Base-by-base conservation (phyloP, 768 basidiomycete species). In the Tricholoma saponaceum region DNA sequence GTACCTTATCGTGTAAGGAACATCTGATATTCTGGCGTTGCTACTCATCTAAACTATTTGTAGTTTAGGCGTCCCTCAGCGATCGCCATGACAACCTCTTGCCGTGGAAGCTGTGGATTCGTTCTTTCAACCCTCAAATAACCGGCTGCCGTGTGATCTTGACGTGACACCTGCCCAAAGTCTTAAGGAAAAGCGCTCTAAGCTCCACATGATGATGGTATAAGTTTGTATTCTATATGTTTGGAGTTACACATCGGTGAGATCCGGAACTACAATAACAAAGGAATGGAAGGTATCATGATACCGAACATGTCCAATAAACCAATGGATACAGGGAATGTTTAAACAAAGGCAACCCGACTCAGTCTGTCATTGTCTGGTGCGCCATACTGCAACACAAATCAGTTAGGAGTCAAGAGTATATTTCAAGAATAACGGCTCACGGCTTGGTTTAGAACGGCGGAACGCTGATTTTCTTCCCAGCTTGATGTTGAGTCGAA, bases 401-500 rank as follows among this genome's bases (percentile, higher is more conserved):
- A 4, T 50, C 47, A 50, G 47, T 10, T 1, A n/a, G 2, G 9
- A 10, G 2, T 30, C n/a, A 22, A 18, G 16, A 37, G 2, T 32
- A 43, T 10, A 18, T 18, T 5, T 25, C 22, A 13, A 14, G 12
- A 16, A 4, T 5, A 39, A n/a, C 16, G n/a, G 33, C 30, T 39
- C 35, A 37, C 44, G 14, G 14, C 26, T 20, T 8, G 47, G 18
- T 6, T 56, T 6, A n/a, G 46, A 13, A 37, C 51, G 25, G 41
- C 14, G 20, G 51, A 33, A n/a, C 20, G 35, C 37, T 51, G 56
- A 5, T 16, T 25, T 28, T 32, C 47, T 32, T 60, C 60, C 18
- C 23, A 37, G 39, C 35, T 49, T 3, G 49, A 54, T 12, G 10
- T 18, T 30, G 56, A 51, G 14, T 60, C 60, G 26, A 28, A 47